Evolutionary conservation across 208 protist species (phyloP).

Genomic region (Crithidia acanthocephali): DNA sequence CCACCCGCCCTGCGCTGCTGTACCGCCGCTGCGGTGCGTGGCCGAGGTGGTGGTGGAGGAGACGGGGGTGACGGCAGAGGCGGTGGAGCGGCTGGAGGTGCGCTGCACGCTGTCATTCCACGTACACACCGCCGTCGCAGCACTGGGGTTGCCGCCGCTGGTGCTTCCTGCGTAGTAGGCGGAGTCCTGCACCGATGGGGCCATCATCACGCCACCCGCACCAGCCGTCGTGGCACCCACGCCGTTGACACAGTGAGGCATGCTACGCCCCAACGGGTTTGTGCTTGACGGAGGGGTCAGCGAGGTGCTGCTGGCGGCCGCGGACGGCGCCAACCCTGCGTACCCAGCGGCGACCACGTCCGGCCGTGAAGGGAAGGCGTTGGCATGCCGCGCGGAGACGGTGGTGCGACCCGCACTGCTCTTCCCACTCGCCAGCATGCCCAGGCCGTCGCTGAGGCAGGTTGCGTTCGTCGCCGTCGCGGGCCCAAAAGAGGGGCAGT

Average conservation of each 20-base stretch:
- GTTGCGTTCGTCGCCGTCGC: background rate
- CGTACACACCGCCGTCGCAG: background rate
- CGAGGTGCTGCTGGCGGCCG: background rate
- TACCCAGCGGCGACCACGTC: background rate
- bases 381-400: background rate
- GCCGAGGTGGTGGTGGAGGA: background rate
- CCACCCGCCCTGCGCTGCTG: background rate
- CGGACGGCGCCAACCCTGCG: background rate
- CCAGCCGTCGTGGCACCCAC: no score
- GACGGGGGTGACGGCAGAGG: background rate
- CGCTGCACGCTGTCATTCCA: background rate
- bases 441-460: background rate
- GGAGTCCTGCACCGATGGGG: background rate
- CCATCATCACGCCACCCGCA: background rate
- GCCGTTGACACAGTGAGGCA: background rate
- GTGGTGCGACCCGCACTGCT: background rate
- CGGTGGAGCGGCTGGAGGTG: background rate
- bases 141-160: background rate
- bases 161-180: background rate
- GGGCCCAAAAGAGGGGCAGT: background rate
- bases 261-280: background rate
- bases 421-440: no score
- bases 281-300: background rate
- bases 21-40: background rate
- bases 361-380: slow-evolving; percentile 9